Conservation (phyloP, 768 basidiomycete genomes). For the Cantharellus anzutake region DNA sequence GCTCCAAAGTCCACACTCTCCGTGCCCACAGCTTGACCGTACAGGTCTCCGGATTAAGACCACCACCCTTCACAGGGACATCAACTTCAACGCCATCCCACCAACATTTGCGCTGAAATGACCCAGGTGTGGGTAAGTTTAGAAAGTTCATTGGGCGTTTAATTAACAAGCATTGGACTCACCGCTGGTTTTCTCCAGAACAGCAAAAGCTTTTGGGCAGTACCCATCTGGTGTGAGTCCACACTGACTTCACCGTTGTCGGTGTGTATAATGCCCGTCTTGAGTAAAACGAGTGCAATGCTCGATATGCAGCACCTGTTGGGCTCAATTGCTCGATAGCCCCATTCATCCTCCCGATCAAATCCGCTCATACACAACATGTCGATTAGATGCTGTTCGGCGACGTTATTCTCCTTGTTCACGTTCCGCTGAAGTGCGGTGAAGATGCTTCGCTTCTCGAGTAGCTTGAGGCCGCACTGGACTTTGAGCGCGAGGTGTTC, state of each 20-base stretch:
- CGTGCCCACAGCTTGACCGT: constrained; percentile 88
- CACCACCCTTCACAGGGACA: constrained; percentile 31
- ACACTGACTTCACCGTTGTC: constrained; percentile 48
- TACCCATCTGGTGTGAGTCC: constrained; percentile 86
- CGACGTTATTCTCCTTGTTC: constrained; percentile 96
- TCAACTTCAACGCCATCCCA: constrained; percentile 96
- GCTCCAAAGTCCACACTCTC: constrained; percentile 93
- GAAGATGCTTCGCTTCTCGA: constrained; percentile 84
- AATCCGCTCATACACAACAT: constrained; percentile 85
- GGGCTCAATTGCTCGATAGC: constrained; percentile 88
- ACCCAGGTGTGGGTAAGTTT: not conserved
- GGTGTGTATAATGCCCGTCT: constrained; percentile 79
- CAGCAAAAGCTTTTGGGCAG: constrained; percentile 86
- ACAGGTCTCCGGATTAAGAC: constrained; percentile 23
- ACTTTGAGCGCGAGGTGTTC: constrained; percentile 64
- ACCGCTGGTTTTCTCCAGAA: constrained; percentile 99
- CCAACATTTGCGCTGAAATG: constrained; percentile 84
- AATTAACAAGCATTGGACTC: constrained; percentile 20
- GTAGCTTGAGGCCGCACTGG: constrained; percentile 69
- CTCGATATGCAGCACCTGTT: constrained; percentile 95
- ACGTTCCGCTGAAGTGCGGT: constrained; percentile 97
- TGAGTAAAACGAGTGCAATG: constrained; percentile 90
- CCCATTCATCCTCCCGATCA: constrained; percentile 95
- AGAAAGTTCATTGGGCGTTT: constrained; percentile 1
- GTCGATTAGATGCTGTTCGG: constrained; percentile 98